Evolutionary conservation across 768 basidiomycete species (phyloP).

Genomic region (Mycena metata): DNA sequence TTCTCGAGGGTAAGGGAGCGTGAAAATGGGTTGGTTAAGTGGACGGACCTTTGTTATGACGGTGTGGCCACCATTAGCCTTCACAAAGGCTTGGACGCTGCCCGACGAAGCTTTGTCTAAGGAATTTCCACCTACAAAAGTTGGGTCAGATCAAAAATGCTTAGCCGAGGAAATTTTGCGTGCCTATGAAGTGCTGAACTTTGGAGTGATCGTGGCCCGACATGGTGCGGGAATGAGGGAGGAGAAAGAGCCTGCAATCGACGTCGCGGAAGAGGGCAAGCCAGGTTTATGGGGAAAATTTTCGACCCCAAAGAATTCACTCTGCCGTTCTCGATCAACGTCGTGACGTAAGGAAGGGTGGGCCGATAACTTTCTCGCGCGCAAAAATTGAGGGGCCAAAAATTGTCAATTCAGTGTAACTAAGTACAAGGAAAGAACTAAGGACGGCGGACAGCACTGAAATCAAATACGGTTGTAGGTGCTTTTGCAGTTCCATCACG

Average conservation of each 20-base stretch:
- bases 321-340: no score
- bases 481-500: no score
- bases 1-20: slow-evolving; percentile 76
- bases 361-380: no score
- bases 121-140: slow-evolving; percentile 87
- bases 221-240: slow-evolving; percentile 50
- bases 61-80: slow-evolving; percentile 92
- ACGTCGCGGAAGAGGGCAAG: slow-evolving; percentile 5
- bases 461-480: no score
- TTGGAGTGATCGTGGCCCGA: slow-evolving; percentile 67
- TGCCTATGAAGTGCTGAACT: slow-evolving; percentile 69
- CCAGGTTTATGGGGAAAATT: slow-evolving; percentile 11
- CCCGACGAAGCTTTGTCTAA: slow-evolving; percentile 86
- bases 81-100: slow-evolving; percentile 91
- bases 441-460: no score
- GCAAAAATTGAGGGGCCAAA: no score
- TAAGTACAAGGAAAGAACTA: no score
- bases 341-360: no score
- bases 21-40: slow-evolving; percentile 14
- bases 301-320: slow-evolving; percentile 25
- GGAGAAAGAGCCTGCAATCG: slow-evolving; percentile 34
- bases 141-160: slow-evolving; percentile 25
- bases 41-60: slow-evolving; percentile 94
- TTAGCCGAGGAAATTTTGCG: slow-evolving; percentile 32
- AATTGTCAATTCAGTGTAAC: no score